Percentiles rank a stretch among this genome's conserved stretches.
phyloP scores from a whole-genome alignment of 768 basidiomycete genomes.

The Polyporus arcularius region DNA sequence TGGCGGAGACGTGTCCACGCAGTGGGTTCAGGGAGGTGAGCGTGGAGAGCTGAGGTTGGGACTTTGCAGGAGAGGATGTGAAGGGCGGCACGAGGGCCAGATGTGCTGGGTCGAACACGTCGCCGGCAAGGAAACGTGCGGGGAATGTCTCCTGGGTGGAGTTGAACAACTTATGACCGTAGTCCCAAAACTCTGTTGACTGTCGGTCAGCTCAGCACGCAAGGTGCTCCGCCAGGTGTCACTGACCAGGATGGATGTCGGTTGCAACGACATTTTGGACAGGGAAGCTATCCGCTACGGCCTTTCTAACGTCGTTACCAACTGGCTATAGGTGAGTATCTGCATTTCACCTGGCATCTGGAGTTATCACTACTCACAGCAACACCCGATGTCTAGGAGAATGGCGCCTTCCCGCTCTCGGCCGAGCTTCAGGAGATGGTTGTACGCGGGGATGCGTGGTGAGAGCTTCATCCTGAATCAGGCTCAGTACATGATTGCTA shows the following conservation, averaged over 20 bases:
- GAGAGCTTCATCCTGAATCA: slow-evolving; percentile 26
- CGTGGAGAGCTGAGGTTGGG: slow-evolving; percentile 28
- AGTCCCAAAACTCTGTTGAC: slow-evolving; percentile 55
- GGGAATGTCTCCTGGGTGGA: slow-evolving; percentile 54
- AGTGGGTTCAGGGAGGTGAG: slow-evolving; percentile 42
- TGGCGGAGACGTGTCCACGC: slow-evolving; percentile 46
- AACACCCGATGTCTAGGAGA: slow-evolving; percentile 48
- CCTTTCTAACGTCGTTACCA: slow-evolving; percentile 45
- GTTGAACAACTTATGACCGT: slow-evolving; percentile 62
- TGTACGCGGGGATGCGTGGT: slow-evolving; percentile 26
- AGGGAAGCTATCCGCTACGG: slow-evolving; percentile 45
- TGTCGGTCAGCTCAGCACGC: too few species aligned
- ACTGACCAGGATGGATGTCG: slow-evolving; percentile 39
- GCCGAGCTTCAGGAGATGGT: slow-evolving; percentile 36
- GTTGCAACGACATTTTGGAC: slow-evolving; percentile 37
- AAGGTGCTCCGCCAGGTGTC: too few species aligned
- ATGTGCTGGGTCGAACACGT: slow-evolving; percentile 49
- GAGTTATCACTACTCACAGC: slow-evolving; percentile 33
- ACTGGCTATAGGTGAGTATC: slow-evolving; percentile 26
- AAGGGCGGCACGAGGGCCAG: slow-evolving; percentile 28
- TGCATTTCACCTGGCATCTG: background rate
- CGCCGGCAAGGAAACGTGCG: slow-evolving; percentile 54
- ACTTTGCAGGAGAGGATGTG: background rate
- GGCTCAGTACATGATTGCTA: slow-evolving; percentile 23
- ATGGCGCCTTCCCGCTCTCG: slow-evolving; percentile 37